These are phyloP conservation scores for Fusarium equiseti DNA, from an alignment of 2,329 filamentous ascomycete species.

Conservation along the genomic window DNA sequence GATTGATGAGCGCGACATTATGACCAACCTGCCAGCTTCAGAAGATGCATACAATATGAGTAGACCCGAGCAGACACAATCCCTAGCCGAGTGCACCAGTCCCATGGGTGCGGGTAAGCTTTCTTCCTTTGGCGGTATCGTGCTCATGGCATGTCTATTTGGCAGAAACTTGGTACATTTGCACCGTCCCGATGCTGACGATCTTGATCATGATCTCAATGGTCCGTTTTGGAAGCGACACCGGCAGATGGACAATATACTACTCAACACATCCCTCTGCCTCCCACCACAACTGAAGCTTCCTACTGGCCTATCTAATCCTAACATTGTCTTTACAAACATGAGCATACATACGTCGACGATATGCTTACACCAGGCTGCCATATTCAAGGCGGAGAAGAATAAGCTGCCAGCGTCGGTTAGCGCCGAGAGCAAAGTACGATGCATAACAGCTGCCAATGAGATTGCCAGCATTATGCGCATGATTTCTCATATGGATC, in stretches of 20 bases:
- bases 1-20: conserved; percentile 90
- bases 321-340: conserved; percentile 92
- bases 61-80: conserved; percentile 77
- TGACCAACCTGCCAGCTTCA: conserved; percentile 84
- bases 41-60: conserved; percentile 89
- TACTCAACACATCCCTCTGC: conserved; percentile 86
- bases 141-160: conserved; percentile 89
- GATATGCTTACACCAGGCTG: conserved; percentile 97
- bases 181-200: conserved; percentile 84
- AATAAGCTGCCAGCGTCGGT: conserved; percentile 82
- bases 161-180: conserved; percentile 92
- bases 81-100: conserved; percentile 76
- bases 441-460: conserved; percentile 92
- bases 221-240: conserved; percentile 97
- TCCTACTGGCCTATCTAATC: conserved; percentile 78
- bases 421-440: conserved; percentile 88
- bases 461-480: conserved; percentile 97
- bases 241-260: conserved; percentile 86
- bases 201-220: conserved; percentile 87
- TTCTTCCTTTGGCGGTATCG: conserved; percentile 82
- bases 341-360: conserved; percentile 98
- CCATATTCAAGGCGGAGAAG: conserved; percentile 97
- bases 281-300: conserved; percentile 86
- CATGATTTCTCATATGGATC: conserved; percentile 90
- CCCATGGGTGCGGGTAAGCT: conserved; percentile 79